Evolutionary conservation across 2,329 filamentous ascomycete species (phyloP), one percentile per base, ranked within the genome.

Genomic region (Talaromyces sp.): DNA sequence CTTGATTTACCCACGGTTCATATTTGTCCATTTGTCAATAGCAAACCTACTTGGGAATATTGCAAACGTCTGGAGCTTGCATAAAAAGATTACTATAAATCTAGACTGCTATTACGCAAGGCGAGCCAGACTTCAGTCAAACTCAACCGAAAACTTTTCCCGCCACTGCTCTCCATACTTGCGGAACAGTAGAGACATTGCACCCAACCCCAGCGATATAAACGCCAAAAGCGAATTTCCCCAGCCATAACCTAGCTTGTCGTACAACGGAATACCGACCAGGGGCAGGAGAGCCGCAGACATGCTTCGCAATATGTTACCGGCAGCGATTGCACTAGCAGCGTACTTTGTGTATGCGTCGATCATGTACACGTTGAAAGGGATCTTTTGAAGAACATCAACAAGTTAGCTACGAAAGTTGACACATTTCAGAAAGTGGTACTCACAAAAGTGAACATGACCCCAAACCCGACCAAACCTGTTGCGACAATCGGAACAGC

Each of bases 401-500:
- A 9, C 5, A 26, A 24, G 43, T 50, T 50, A 26, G 43, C 19
- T 4, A 24, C 3, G 13, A 21, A 14, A 21, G 19, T 24, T 2
- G 10, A 46, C 5, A 8, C 11, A 3, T 27, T 27, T 10, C 19
- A 49, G 43, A 49, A 19, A 24, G 43, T 0, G 24, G 6, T 49
- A 0, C 78, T 58, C 62, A 74, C 68, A 62, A 86, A 87, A 0
- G 79, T 76, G 0, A 83, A 75, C 55, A 86, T 82, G 55, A 83
- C 79, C 0, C 84, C 84, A 0, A 78, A 71, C 0, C 83, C 82
- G 19, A 85, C 81, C 2, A 85, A 74, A 0, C 77, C 75, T 2
- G 83, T 82, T 1, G 85, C 86, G 46, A 87, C 76, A 60, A 87
- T 85, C 0, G 84, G 84, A 4, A 85, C 75, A 46, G 86, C 82